Evolutionary conservation across 768 basidiomycete species (phyloP).

Genomic region (Pholiota molesta): DNA sequence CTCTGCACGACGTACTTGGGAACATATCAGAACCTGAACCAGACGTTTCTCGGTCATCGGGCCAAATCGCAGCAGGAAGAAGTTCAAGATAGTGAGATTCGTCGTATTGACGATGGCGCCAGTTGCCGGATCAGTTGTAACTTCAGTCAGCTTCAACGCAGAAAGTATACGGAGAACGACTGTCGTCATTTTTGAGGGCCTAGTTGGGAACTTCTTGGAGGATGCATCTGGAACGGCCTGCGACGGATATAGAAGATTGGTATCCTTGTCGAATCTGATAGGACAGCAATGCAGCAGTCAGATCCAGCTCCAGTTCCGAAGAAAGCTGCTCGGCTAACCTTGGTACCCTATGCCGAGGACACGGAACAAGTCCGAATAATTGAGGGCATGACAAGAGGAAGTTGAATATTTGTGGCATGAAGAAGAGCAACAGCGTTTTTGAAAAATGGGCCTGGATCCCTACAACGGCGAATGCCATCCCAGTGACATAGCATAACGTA

Average conservation of each 20-base stretch:
- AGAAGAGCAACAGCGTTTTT: conserved; percentile 95
- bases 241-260: conserved; percentile 81
- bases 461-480: conserved; percentile 98
- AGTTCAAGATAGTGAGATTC: conserved; percentile 92
- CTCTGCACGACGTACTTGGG: conserved; percentile 58
- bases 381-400: conserved; percentile 95
- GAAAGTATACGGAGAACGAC: conserved; percentile 63
- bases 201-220: conserved; percentile 48
- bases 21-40: conserved; percentile 68
- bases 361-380: conserved; percentile 90
- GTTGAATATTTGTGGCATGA: conserved; percentile 98
- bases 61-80: conserved; percentile 77
- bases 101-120: conserved; percentile 71
- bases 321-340: conserved; percentile 48
- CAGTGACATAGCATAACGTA: conserved; percentile 95
- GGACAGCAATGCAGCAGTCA: conserved; percentile 13
- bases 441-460: conserved; percentile 98
- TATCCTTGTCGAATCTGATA: conserved; percentile 70
- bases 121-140: conserved; percentile 57
- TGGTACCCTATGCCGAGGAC: conserved; percentile 93
- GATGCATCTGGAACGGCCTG: conserved; percentile 37
- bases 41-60: conserved; percentile 86
- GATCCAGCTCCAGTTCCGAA: conserved; percentile 5
- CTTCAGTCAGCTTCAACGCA: conserved; percentile 63
- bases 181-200: conserved; percentile 57